A percentile compares a stretch with the other conserved stretches of the same genome.
phyloP scores from a whole-genome alignment of 108 stramenopile genomes.

The Skeletonema costatum region DNA sequence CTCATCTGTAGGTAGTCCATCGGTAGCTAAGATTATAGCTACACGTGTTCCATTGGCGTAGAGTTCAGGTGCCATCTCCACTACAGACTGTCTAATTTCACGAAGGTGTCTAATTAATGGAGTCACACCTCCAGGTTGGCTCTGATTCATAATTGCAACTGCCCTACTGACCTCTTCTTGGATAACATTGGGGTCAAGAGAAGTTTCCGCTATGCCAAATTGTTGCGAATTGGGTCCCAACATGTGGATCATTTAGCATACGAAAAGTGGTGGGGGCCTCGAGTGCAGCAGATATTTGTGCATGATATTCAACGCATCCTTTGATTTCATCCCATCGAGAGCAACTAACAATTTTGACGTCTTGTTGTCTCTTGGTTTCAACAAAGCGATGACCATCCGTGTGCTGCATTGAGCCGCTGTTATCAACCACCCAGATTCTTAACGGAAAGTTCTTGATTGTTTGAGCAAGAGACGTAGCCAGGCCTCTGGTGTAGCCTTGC shows the following conservation, averaged over 20 bases:
- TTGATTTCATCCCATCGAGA: constrained; percentile 78
- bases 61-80: constrained; percentile 52
- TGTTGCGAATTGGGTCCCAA: constrained; percentile 56
- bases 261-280: constrained; percentile 74
- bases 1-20: constrained; percentile 57
- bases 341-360: constrained; percentile 53
- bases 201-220: constrained; percentile 44
- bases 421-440: constrained; percentile 79
- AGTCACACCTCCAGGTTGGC: constrained; percentile 75
- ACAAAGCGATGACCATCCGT: constrained; percentile 84
- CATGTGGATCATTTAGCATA: constrained; percentile 64
- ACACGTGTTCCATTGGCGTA: constrained; percentile 65
- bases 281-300: constrained; percentile 59
- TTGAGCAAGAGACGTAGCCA: constrained; percentile 60
- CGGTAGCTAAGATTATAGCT: constrained; percentile 79
- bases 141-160: constrained; percentile 51
- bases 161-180: constrained; percentile 55
- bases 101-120: constrained; percentile 74
- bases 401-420: constrained; percentile 72
- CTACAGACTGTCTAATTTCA: constrained; percentile 66
- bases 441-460: constrained; percentile 52
- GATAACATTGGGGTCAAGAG: constrained; percentile 35
- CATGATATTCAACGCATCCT: constrained; percentile 70
- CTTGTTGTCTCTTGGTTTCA: constrained; percentile 28
- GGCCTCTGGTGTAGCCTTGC: constrained; percentile 78